Evolutionary conservation across 257 asterid species (phyloP).

Genomic region (Coffea eugenioides): DNA sequence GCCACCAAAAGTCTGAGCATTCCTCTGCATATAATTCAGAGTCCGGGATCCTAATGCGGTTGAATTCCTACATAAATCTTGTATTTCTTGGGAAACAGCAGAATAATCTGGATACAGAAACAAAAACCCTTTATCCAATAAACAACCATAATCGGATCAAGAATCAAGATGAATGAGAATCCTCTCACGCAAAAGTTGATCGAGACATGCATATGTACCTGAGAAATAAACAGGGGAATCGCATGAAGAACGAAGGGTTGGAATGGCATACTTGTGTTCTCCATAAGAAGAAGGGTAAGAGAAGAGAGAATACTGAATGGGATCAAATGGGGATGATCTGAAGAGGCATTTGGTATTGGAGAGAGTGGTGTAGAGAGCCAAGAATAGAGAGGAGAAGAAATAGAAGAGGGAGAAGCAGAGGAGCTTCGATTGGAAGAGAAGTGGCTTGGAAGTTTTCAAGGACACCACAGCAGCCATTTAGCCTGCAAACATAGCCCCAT

Average conservation of each 20-base stretch:
- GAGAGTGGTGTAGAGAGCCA: constrained; percentile 49
- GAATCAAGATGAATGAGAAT: not conserved
- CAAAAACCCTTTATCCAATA: constrained; percentile 13
- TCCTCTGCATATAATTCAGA: constrained; percentile 53
- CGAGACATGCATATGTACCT: constrained; percentile 33
- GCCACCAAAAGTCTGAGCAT: constrained; percentile 65
- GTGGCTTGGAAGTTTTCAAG: constrained; percentile 62
- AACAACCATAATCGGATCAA: not conserved
- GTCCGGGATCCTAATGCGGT: constrained; percentile 29
- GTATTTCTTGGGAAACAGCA: constrained; percentile 46
- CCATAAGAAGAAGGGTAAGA: constrained; percentile 84
- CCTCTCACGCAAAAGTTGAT: not conserved
- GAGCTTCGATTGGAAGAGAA: constrained; percentile 67
- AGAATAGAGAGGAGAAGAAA: constrained; percentile 54
- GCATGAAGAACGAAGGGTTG: constrained; percentile 78
- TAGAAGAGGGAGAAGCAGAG: constrained; percentile 70
- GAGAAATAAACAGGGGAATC: constrained; percentile 75
- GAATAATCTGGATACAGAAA: constrained; percentile 53
- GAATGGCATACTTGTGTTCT: constrained; percentile 77
- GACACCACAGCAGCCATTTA: constrained; percentile 16
- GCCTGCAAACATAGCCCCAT: not conserved
- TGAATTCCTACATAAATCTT: constrained; percentile 33
- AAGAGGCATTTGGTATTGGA: constrained; percentile 65
- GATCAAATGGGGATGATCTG: constrained; percentile 73
- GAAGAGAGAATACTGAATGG: constrained; percentile 61